Evolutionary conservation across 352 stramenopile species (phyloP).

Genomic region (Globisporangium parvum): DNA sequence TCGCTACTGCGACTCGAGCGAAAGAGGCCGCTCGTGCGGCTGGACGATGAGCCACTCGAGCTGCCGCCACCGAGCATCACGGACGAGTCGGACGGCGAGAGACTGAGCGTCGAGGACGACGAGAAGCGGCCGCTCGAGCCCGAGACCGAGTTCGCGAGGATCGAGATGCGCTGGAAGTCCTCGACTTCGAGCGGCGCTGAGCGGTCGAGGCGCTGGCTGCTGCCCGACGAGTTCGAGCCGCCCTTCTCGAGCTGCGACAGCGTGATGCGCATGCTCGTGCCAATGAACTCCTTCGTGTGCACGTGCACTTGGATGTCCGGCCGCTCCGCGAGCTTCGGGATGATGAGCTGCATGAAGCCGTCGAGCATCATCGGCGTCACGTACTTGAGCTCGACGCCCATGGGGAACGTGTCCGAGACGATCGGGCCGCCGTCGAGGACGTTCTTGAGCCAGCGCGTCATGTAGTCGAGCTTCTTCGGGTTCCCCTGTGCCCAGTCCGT

Average conservation of each 20-base stretch:
- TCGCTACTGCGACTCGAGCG: conserved; percentile 35
- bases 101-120: conserved; percentile 38
- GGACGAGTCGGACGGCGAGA: conserved; percentile 37
- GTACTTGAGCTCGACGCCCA: conserved; percentile 87
- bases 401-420: conserved; percentile 82
- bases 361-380: conserved; percentile 89
- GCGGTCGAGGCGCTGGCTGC: conserved; percentile 12
- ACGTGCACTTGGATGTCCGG: conserved; percentile 84
- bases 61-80: conserved; percentile 18
- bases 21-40: conserved; percentile 41
- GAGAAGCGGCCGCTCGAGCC: conserved; percentile 35
- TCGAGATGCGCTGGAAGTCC: conserved; percentile 67
- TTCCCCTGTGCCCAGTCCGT: conserved; percentile 86
- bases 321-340: conserved; percentile 80
- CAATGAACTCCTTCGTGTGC: conserved; percentile 89
- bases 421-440: conserved; percentile 80
- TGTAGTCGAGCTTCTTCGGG: conserved; percentile 89
- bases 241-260: conserved; percentile 52
- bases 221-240: not conserved
- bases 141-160: conserved; percentile 35
- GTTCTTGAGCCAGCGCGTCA: conserved; percentile 87
- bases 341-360: conserved; percentile 87
- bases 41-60: conserved; percentile 13
- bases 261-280: conserved; percentile 87
- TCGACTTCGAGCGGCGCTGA: conserved; percentile 41